phyloP scores from a whole-genome alignment of 768 basidiomycete species.

The Lactarius pseudohatsudake region DNA sequence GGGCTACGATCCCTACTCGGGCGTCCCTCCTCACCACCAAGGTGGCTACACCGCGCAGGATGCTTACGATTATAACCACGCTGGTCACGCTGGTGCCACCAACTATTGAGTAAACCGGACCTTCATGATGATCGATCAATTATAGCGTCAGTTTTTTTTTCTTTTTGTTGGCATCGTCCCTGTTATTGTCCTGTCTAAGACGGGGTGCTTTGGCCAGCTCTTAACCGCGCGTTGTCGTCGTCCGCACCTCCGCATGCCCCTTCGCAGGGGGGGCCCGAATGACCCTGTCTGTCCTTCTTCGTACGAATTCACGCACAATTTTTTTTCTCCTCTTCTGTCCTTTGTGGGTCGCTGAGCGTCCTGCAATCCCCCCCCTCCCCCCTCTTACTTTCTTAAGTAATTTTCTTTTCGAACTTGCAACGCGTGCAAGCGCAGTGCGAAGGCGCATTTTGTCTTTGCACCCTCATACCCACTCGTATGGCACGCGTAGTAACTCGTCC shows the following conservation, averaged over 20 bases:
- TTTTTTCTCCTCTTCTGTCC: background rate
- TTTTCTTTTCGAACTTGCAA: constrained; percentile 14
- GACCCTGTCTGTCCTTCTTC: constrained; percentile 16
- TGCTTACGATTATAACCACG: constrained; percentile 33
- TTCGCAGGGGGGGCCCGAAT: constrained; percentile 13
- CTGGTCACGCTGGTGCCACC: constrained; percentile 3
- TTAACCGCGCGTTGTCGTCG: constrained; percentile 5
- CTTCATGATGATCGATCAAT: constrained; percentile 5
- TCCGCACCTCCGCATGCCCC: constrained; percentile 11
- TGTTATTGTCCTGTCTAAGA: constrained; percentile 5
- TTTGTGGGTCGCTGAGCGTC: constrained; percentile 25
- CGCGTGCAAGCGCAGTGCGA: constrained; percentile 11
- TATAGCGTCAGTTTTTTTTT: constrained; percentile 9
- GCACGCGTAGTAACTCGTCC: constrained; percentile 16
- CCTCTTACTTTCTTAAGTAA: background rate
- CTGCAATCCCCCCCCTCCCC: background rate
- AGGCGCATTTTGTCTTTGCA: constrained; percentile 4
- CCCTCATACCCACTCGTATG: constrained; percentile 15
- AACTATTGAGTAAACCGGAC: constrained; percentile 21
- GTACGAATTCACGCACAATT: constrained; percentile 16
- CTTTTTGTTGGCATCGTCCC: background rate
- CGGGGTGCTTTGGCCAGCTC: constrained; percentile 1
- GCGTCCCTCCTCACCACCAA: constrained; percentile 64
- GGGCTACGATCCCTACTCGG: constrained; percentile 49
- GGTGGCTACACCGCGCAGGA: constrained; percentile 38